Evolutionary conservation across 208 protist species (phyloP), one percentile per base, ranked within the genome.

Genomic region (Angomonas desouzai): DNA sequence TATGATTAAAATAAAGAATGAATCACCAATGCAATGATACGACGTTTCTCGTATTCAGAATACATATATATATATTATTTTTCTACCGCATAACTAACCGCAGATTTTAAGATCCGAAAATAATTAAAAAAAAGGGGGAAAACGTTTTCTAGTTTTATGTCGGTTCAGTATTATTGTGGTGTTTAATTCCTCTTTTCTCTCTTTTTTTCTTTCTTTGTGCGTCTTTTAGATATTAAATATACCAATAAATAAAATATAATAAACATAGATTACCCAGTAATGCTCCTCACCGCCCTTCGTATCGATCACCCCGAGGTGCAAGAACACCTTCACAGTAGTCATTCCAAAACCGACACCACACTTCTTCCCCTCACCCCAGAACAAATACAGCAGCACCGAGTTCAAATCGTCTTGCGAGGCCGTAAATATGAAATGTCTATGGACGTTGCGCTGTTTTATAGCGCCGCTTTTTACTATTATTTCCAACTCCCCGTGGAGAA

Each of bases 401-500:
- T 91, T 32, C 82, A 89, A 53, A 34, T 93, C 10, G 64, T 74
- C 10, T 62, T 89, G 20, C 77, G 84, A 27, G 87, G 87, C 11
- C 75, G 64, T 16, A 79, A 84, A 22, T 93, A 85, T 75, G 82
- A 93, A 58, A 87, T 74, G 34, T 64, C 79, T 22, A 73, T 86
- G 55, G 71, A 66, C 33, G 72, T 87, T 45, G 72, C 80, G 9
- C 64, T 76, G 7, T 32, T 33, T 20, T 82, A 88, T 61, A 87
- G 68, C 40, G 30, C 81, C 16, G 28, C 68, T 38, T 82, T 89
- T 61, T 74, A 76, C 32, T 45, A 62, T 32, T 91, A 90, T 60
- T 93, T 93, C 49, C 18, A 34, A 48, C 62, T 36, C 32, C 48
- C 47, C 43, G 43, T 40, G 60, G 27, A 32, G 48, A 20, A 7